Percentiles rank a stretch among this genome's conserved stretches.
Conservation (phyloP, 1,284 basidiomycete genomes). For the Ceratobasidium sp. region DNA sequence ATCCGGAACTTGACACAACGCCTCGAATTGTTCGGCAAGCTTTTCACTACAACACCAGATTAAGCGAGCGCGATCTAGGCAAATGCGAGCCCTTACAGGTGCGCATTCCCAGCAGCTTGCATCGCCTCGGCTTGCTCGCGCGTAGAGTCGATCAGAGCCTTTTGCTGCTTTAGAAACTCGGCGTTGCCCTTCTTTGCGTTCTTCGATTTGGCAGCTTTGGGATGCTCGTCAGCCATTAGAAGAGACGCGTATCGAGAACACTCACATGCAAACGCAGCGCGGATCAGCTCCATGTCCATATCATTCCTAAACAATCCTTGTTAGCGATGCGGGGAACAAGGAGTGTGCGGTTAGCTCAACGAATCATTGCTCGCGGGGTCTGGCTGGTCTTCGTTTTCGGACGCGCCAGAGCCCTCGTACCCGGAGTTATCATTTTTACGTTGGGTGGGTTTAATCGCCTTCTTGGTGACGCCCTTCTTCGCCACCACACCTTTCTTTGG, state of each 20-base stretch:
- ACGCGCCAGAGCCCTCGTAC: not conserved
- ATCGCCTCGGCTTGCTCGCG: constrained; percentile 36
- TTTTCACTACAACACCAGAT: not conserved
- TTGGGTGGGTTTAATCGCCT: constrained; percentile 7
- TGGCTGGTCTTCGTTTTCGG: not conserved
- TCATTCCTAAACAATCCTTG: constrained; percentile 12
- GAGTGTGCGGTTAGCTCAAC: not conserved
- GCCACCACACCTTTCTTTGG: constrained; percentile 6
- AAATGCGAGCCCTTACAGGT: constrained; percentile 15
- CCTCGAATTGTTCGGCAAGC: constrained; percentile 8
- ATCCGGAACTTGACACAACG: constrained; percentile 3
- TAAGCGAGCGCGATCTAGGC: not conserved
- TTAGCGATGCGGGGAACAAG: not conserved
- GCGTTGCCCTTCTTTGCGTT: constrained; percentile 28
- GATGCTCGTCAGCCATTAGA: not conserved
- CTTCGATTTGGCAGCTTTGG: constrained; percentile 38
- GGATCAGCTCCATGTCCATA: constrained; percentile 30
- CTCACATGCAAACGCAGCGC: constrained; percentile 41
- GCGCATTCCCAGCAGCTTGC: constrained; percentile 15
- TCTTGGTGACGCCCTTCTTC: constrained; percentile 13
- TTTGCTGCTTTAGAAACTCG: constrained; percentile 33
- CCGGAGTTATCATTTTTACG: not conserved
- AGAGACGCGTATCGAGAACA: not conserved
- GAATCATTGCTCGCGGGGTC: constrained; percentile 27
- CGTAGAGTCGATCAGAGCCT: constrained; percentile 11